These are phyloP conservation scores for Xerocomus minutiporus DNA, from an alignment of 1,284 basidiomycete species.

Conservation along the genomic window DNA sequence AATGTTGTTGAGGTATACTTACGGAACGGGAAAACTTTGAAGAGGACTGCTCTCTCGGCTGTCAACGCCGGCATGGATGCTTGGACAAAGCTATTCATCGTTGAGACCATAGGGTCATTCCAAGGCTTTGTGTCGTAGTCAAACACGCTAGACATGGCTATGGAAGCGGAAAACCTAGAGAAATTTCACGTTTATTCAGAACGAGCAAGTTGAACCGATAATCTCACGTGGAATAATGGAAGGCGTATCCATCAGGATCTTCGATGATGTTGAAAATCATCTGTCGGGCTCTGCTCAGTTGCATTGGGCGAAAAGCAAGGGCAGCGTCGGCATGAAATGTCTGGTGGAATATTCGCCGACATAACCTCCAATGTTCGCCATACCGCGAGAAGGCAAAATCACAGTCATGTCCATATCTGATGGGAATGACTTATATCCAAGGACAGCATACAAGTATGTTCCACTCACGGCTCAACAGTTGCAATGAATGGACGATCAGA, in stretches of 20 bases:
- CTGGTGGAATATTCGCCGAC: conserved; percentile 2
- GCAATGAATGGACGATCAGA: conserved; percentile 9
- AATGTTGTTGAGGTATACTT: not conserved
- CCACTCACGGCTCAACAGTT: conserved; percentile 2
- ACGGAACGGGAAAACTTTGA: conserved; percentile 13
- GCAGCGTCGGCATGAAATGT: not conserved
- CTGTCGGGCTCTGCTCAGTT: conserved; percentile 5
- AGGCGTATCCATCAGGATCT: not conserved
- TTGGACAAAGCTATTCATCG: not conserved
- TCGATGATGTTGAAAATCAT: conserved; percentile 6
- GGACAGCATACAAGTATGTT: not conserved
- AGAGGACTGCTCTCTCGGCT: not conserved
- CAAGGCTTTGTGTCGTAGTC: conserved; percentile 11
- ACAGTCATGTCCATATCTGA: conserved; percentile 2
- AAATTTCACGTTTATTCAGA: not conserved
- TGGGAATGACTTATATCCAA: not conserved
- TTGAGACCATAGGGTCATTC: conserved; percentile 11
- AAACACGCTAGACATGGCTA: conserved; percentile 14
- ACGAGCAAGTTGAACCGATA: no score
- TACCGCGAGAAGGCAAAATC: conserved; percentile 1
- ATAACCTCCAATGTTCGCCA: conserved; percentile 5
- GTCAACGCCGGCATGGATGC: not conserved
- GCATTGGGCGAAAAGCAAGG: not conserved
- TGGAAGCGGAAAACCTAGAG: conserved; percentile 10
- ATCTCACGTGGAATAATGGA: conserved; percentile 4